These are phyloP conservation scores for Acanthamoeba castellanii DNA, from an alignment of 208 protist species.

Conservation along the genomic window DNA sequence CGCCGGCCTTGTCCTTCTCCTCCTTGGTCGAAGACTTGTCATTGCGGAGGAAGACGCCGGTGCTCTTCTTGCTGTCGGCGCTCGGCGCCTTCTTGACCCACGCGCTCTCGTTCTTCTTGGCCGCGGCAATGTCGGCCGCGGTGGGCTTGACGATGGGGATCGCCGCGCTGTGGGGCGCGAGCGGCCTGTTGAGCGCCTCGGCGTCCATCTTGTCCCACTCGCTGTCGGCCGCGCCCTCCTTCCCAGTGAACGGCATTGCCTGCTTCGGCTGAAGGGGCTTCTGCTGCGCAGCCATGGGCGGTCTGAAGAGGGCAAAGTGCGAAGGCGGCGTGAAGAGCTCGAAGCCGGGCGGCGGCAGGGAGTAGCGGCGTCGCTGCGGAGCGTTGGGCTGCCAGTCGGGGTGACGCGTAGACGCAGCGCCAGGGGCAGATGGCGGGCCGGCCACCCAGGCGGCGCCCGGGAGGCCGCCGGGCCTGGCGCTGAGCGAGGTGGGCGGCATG, in stretches of 20 bases:
- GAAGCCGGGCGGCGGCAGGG: constrained; percentile 33
- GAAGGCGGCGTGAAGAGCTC: constrained; percentile 31
- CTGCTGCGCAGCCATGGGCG: background rate
- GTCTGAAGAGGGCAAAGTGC: background rate
- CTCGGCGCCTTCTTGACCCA: background rate
- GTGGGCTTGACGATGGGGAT: constrained; percentile 28
- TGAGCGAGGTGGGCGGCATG: background rate
- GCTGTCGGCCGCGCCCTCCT: background rate
- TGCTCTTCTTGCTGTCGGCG: background rate
- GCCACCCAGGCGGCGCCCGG: constrained; percentile 13
- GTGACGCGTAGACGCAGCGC: background rate
- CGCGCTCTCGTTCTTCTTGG: background rate
- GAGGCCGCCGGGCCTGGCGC: background rate
- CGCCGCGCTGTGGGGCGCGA: background rate
- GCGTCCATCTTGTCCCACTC: constrained; percentile 49
- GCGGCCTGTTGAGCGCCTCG: background rate
- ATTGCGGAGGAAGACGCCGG: background rate
- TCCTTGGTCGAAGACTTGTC: background rate
- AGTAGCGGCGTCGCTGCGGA: background rate
- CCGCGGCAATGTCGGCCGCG: background rate
- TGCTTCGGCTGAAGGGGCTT: background rate
- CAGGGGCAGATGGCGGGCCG: background rate
- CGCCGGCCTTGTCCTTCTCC: background rate
- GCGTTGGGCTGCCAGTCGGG: constrained; percentile 3
- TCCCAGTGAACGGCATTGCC: background rate